Evolutionary conservation across 2,329 filamentous ascomycete species (phyloP).

Genomic region (Fusarium haematococcum): DNA sequence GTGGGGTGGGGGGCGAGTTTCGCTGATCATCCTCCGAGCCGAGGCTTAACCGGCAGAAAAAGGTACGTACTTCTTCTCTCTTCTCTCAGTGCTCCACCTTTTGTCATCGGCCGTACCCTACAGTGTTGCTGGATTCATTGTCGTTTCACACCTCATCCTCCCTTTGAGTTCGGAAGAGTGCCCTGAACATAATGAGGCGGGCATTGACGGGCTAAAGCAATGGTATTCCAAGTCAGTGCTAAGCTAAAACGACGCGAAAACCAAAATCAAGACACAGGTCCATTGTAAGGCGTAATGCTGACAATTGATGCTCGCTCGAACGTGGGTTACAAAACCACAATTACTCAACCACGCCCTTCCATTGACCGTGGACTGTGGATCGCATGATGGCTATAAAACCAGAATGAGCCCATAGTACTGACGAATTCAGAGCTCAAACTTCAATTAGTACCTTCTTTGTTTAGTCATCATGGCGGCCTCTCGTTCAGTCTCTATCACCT

Average conservation of each 20-base stretch:
- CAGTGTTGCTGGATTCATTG: neutral
- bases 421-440: neutral
- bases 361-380: neutral
- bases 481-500: slow-evolving; percentile 16
- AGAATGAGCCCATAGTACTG: no score
- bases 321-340: neutral
- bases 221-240: neutral
- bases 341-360: neutral
- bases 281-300: neutral
- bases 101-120: neutral
- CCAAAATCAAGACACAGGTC: neutral
- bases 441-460: neutral
- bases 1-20: neutral
- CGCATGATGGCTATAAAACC: neutral
- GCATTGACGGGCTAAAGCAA: neutral
- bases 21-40: neutral
- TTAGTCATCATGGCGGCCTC: slow-evolving; percentile 16
- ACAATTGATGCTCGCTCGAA: neutral
- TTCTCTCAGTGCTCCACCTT: neutral
- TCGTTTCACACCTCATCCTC: neutral
- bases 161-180: neutral
- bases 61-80: neutral
- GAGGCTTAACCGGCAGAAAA: neutral
- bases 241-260: neutral
- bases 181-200: neutral